Base-by-base conservation (phyloP, 352 stramenopile species). In the Globisporangium heterothallicum region DNA sequence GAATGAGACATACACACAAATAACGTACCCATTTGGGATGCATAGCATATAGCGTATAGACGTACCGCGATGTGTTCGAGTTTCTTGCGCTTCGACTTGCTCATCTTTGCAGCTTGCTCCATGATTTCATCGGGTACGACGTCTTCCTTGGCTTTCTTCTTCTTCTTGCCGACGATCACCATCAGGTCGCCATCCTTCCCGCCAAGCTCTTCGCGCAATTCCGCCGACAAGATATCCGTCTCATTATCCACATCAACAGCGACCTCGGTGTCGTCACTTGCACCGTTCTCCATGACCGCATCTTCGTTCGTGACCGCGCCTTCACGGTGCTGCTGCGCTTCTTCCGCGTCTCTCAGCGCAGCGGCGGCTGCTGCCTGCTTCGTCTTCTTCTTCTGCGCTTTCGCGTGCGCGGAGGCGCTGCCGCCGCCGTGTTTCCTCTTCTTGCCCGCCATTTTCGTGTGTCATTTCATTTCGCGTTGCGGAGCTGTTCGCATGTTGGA, bases 81-180 rank as follows among this genome's bases (percentile, higher is more conserved):
- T 49, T 92, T 92, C 55, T 88, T 88, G 56, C 81, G 83, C 58
- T 94, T 94, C 44, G 65, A 76, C 56, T 87, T 88, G 58, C 77
- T 92, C 66, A 92, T 69, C 34, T 81, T 82, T 29, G 72, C 51
- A 1, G 79, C 78, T 42, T 83, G 64, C 42, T 88, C 50, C 47
- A 94, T 32, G 43, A 88, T 60, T 30, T 89, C 78, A 5, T 82
- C 68, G 0, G 71, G 59, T 10, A 87, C 53, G 46, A 68, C 60
- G 22, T 84, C 70, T 13, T 63, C 52, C 51, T 85, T 84, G 26
- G 49, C 35, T 30, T 74, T 74, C 53, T 75, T 84, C 54, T 78
- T 74, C 56, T 83, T 81, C 41, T 56, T 59, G 0, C 76, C 68
- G 16, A 70, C 60, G 16, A 92, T 67, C 42, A 88, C 77, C 51